These are phyloP conservation scores for Pilobolus umbonatus DNA, from an alignment of 192 early-diverging fungal species.

Conservation along the genomic window DNA sequence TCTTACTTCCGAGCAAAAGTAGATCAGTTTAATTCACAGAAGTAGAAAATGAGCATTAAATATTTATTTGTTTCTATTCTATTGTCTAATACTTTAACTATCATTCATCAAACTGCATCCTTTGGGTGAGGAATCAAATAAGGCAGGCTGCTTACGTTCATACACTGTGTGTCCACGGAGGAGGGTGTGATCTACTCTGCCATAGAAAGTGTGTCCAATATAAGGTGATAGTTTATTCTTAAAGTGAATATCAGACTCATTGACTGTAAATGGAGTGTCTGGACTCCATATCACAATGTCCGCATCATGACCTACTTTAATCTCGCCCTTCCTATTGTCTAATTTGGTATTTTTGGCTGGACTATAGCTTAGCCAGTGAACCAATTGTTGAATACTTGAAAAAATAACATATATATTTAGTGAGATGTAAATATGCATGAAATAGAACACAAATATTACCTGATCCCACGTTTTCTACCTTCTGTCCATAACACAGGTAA, in stretches of 20 bases:
- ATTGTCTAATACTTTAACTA: background rate
- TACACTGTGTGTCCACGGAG: conserved; percentile 58
- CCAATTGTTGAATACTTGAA: conserved; percentile 27
- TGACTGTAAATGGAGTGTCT: conserved; percentile 49
- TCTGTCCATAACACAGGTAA: conserved; percentile 76
- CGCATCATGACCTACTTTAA: conserved; percentile 65
- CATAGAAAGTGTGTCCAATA: conserved; percentile 53
- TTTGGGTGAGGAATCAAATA: conserved; percentile 12
- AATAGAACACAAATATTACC: conserved; percentile 22
- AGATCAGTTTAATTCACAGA: background rate
- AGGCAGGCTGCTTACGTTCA: conserved; percentile 5
- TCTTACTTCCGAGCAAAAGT: conserved; percentile 35
- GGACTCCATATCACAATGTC: conserved; percentile 79
- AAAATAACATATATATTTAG: conserved; percentile 10
- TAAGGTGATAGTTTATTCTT: conserved; percentile 81
- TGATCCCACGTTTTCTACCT: conserved; percentile 58
- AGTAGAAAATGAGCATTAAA: background rate
- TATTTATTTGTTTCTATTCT: background rate
- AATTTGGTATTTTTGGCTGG: conserved; percentile 61
- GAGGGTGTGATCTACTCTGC: conserved; percentile 65
- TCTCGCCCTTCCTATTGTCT: conserved; percentile 60
- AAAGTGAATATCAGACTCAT: conserved; percentile 63
- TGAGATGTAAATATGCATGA: background rate
- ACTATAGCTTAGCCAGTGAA: conserved; percentile 56
- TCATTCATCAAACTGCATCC: conserved; percentile 12